Evolutionary conservation across 441 rosid species (phyloP).

Genomic region (Jatropha podagrica): DNA sequence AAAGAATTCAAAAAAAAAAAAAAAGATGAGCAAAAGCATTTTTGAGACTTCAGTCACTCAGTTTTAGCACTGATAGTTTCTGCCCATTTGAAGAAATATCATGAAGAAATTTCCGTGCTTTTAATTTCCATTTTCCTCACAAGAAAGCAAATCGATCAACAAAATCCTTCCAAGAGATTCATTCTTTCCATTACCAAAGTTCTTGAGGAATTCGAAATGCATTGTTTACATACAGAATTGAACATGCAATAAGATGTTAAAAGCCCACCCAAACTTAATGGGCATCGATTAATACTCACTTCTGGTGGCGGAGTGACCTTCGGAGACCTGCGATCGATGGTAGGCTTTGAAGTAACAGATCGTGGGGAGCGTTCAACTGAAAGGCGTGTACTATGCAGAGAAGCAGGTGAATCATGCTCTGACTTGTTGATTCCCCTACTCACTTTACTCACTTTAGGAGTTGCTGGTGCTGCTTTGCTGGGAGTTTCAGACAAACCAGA

Average conservation of each 20-base stretch:
- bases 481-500: conserved; percentile 77
- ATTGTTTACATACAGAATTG: neutral
- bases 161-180: neutral
- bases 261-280: conserved; percentile 1
- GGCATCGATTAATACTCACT: conserved; percentile 36
- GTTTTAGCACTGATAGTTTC: neutral
- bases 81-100: conserved; percentile 10
- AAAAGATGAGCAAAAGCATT: conserved; percentile 2
- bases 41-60: neutral
- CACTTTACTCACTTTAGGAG: conserved; percentile 54
- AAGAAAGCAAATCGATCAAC: neutral
- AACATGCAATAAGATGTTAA: neutral
- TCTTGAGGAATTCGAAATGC: neutral
- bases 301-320: conserved; percentile 65
- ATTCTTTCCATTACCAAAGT: conserved; percentile 2
- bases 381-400: conserved; percentile 54
- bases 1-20: neutral
- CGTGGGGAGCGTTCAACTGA: conserved; percentile 72
- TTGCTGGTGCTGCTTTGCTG: conserved; percentile 59
- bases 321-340: conserved; percentile 57
- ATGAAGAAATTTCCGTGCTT: neutral
- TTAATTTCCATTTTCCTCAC: neutral
- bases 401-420: conserved; percentile 57
- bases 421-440: conserved; percentile 49
- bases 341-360: conserved; percentile 58